Evolutionary conservation across 352 stramenopile species (phyloP).

Genomic region (Phytophthora macrochlamydospora): DNA sequence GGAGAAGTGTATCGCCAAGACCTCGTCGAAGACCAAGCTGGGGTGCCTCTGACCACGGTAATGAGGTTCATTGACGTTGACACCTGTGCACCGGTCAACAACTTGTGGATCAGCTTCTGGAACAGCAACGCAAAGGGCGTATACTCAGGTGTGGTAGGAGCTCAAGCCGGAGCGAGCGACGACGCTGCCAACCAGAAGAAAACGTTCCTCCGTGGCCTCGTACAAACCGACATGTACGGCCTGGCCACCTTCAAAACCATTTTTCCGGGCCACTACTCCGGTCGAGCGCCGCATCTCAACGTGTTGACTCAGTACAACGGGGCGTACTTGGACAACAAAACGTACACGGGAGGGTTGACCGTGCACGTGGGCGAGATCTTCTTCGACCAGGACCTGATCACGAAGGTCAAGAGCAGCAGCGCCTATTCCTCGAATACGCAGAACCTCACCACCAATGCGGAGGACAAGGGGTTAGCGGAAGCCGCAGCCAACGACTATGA

Average conservation of each 20-base stretch:
- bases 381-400: slow-evolving; percentile 30
- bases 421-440: slow-evolving; percentile 27
- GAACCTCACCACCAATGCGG: slow-evolving; percentile 25
- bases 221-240: neutral
- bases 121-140: slow-evolving; percentile 6
- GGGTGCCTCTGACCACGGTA: slow-evolving; percentile 6
- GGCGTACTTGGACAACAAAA: slow-evolving; percentile 11
- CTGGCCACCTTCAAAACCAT: neutral
- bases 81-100: slow-evolving; percentile 13
- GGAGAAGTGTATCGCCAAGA: slow-evolving; percentile 9
- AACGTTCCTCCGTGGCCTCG: neutral
- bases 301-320: neutral
- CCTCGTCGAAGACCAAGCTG: slow-evolving; percentile 3
- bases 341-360: slow-evolving; percentile 16
- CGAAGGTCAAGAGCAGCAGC: slow-evolving; percentile 10
- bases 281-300: neutral
- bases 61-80: slow-evolving; percentile 22
- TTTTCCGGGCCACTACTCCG: neutral
- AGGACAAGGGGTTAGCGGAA: slow-evolving; percentile 31
- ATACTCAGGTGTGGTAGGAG: neutral
- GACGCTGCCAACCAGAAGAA: neutral
- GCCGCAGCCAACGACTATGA: slow-evolving; percentile 30
- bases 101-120: slow-evolving; percentile 16
- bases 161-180: neutral
- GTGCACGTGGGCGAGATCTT: slow-evolving; percentile 22